A percentile compares a stretch with the other conserved stretches of the same genome.
Evolutionary conservation across 2,329 filamentous ascomycete species (phyloP).

Genomic region (Fusarium poae): DNA sequence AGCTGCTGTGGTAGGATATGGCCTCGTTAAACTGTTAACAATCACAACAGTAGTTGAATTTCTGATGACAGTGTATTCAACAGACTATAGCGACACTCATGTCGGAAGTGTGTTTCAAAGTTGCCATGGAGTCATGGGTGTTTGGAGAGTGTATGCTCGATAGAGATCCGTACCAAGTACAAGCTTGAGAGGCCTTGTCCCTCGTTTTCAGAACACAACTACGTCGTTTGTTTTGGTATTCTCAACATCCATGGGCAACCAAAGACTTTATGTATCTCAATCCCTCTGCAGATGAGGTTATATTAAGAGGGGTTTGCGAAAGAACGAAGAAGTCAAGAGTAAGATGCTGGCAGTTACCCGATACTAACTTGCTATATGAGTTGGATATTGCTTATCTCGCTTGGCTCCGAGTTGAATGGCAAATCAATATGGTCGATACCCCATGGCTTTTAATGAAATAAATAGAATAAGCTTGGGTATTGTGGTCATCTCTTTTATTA

Average conservation of each 20-base stretch:
- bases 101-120: neutral
- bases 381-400: neutral
- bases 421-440: neutral
- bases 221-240: neutral
- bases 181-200: neutral
- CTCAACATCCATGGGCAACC: neutral
- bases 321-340: neutral
- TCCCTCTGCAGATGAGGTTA: neutral
- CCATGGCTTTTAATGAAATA: neutral
- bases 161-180: neutral
- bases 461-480: neutral
- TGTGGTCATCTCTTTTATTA: neutral
- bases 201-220: neutral
- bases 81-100: no score
- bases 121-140: neutral
- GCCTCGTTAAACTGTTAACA: neutral
- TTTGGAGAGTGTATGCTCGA: fast-evolving
- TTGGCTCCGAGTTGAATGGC: neutral
- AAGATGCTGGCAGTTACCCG: neutral
- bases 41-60: neutral
- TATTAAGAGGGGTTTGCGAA: no score
- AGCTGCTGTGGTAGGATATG: neutral
- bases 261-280: neutral
- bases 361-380: neutral
- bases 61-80: neutral